Evolutionary conservation across 139 green algal genomes (phyloP), one percentile per base, ranked within the genome.

Genomic region (Diplosphaera chodatii): DNA sequence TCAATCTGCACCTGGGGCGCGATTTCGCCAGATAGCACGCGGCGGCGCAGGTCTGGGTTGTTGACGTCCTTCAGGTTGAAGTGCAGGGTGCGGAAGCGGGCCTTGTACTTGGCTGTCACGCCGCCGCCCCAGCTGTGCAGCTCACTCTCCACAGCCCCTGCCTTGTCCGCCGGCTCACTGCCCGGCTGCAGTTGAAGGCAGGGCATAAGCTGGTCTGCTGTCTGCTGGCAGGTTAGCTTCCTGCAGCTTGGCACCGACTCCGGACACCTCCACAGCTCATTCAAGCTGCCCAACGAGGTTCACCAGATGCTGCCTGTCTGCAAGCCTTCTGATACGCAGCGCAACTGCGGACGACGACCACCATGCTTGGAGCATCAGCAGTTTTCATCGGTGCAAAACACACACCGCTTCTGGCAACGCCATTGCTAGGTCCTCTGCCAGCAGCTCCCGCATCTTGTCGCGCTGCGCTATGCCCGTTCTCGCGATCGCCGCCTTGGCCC

Each of bases 1-100:
- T n/a, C n/a, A n/a, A n/a, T n/a, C n/a, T 65, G n/a, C 27, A 65
- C 59, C 21, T 68, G 64, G 2, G 88, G 70, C 6, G 31, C 40
- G 31, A 91, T 70, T 1, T 79, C 40, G 2, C 82, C 80, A 21
- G 48, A 41, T 29, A 91, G 55, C 73, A 92, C 83, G 29, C 77
- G 71, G 67, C 80, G 67, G 32, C 89, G 75, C 67, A 94, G 63
- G 66, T 94, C 88, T 23, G 88, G 90, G 80, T 97, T 97, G 13
- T 90, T 91, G 16, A 74, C 64, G 79, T 97, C 94, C 82, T 97
- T 96, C 10, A 99, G 76, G 83, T 99, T 99, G 86, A 98, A 98
- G 31, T 81, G 75, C 41, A 99, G 78, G 20, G 81, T 87, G 27
- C 95, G 85, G 72, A 93, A 89, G 78, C 97, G 96, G 59, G 90